Conservation (phyloP, 164 flowering plant genomes). For the Cinnamomum chago region DNA sequence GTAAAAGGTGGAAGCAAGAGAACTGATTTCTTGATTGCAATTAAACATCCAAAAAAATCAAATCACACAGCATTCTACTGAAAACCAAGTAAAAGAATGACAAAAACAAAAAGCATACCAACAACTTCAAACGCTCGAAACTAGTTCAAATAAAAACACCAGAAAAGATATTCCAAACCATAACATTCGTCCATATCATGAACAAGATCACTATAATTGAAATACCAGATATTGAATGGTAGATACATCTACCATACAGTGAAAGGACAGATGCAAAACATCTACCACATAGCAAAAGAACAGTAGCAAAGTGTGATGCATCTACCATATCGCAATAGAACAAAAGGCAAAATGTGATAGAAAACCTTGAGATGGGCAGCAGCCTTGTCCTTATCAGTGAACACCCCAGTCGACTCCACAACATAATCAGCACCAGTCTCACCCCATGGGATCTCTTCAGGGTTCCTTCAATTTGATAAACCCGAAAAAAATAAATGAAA, state of each 20-base stretch:
- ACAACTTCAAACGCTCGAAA: too few relatives aligned
- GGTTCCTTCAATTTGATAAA: constrained; percentile 26
- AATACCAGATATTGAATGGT: background rate
- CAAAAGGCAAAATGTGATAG: background rate
- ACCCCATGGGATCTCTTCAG: constrained; percentile 54
- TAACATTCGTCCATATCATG: too few relatives aligned
- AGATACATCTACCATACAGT: background rate
- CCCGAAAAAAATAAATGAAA: background rate
- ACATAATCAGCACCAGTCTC: constrained; percentile 42
- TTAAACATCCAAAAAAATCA: background rate
- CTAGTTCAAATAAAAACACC: too few relatives aligned
- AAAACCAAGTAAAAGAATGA: background rate
- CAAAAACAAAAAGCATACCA: background rate
- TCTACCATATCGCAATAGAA: background rate
- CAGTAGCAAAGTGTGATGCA: too few relatives aligned
- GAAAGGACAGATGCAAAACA: background rate
- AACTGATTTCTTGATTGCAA: background rate
- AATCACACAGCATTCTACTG: background rate
- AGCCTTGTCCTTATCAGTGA: constrained; percentile 72
- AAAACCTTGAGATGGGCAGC: constrained; percentile 70
- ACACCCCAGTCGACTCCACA: constrained; percentile 64
- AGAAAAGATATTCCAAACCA: too few relatives aligned
- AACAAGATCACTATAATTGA: too few relatives aligned
- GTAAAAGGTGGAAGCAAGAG: background rate
- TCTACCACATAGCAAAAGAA: background rate